phyloP scores from a whole-genome alignment of 164 flowering plant genomes.

The Magnolia sinica region DNA sequence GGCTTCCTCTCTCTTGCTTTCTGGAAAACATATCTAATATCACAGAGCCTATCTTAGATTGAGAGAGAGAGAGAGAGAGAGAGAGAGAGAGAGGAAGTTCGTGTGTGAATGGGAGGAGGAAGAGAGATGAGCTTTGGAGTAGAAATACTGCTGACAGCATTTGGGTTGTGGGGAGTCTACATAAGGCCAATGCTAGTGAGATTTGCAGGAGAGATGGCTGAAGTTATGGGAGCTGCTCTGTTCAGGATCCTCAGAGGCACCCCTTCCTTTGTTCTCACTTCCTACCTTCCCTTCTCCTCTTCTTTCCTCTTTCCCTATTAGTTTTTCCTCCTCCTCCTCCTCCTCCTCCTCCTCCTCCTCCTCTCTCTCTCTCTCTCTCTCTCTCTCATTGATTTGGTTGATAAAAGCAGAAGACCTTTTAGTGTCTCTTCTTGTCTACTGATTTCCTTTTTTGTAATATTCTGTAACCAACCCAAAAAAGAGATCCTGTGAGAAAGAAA shows the following conservation, averaged over 20 bases:
- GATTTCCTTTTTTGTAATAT: no score
- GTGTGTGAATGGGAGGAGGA: no score
- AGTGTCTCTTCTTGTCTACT: no score
- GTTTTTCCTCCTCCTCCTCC: background rate
- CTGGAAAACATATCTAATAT: background rate
- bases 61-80: background rate
- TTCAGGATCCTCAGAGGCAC: constrained; percentile 8
- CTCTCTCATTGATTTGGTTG: no score
- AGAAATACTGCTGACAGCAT: constrained; percentile 19
- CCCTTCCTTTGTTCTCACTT: constrained; percentile 15
- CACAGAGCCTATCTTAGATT: background rate
- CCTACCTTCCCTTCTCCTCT: constrained; percentile 24
- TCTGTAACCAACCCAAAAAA: no score
- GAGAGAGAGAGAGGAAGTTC: background rate
- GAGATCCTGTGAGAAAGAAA: no score
- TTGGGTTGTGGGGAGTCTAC: constrained; percentile 32
- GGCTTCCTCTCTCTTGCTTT: background rate
- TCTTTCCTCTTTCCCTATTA: constrained; percentile 9
- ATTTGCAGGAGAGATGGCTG: constrained; percentile 30
- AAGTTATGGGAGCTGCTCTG: constrained; percentile 20
- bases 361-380: no score
- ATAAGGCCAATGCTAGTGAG: constrained; percentile 26
- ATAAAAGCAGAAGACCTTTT: no score
- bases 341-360: no score
- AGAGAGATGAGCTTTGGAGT: constrained; percentile 16